phyloP scores from a whole-genome alignment of 2,329 filamentous ascomycete species.

The Fusarium solani-melongenae region DNA sequence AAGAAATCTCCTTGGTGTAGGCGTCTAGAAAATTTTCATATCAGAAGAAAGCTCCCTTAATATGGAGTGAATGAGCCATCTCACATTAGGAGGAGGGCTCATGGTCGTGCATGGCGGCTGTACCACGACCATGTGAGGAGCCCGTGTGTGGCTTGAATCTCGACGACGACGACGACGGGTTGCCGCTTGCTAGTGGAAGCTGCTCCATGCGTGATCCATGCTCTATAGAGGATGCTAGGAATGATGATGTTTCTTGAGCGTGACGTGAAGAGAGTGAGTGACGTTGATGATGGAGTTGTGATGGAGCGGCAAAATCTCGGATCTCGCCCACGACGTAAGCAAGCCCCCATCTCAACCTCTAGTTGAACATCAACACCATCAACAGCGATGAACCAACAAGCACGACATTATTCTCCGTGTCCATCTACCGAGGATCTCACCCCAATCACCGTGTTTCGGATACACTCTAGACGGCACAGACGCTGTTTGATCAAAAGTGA shows the following conservation, averaged over 20 bases:
- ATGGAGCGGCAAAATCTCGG: constrained; percentile 33
- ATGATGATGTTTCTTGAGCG: neutral
- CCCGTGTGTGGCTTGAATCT: neutral
- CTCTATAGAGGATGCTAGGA: neutral
- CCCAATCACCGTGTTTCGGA: neutral
- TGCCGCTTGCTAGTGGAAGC: neutral
- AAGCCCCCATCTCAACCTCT: neutral
- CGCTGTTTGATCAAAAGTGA: neutral
- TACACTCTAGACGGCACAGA: neutral
- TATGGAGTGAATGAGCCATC: neutral
- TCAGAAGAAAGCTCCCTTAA: too few relatives aligned
- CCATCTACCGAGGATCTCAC: neutral
- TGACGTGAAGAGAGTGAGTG: constrained; percentile 1
- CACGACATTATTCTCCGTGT: neutral
- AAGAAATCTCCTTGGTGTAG: constrained; percentile 53
- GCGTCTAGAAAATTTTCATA: constrained; percentile 46
- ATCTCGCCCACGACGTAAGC: neutral
- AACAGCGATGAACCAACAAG: neutral
- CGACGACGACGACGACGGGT: neutral
- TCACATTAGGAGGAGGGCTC: constrained; percentile 44
- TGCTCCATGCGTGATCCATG: neutral
- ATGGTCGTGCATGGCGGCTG: constrained; percentile 37
- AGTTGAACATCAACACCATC: neutral
- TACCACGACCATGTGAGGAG: constrained; percentile 1
- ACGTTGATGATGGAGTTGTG: constrained; percentile 12